A percentile compares a stretch with the other conserved stretches of the same genome.
Evolutionary conservation across 2,329 filamentous ascomycete species (phyloP).

Genomic region (Neopestalotiopsis clavispora): DNA sequence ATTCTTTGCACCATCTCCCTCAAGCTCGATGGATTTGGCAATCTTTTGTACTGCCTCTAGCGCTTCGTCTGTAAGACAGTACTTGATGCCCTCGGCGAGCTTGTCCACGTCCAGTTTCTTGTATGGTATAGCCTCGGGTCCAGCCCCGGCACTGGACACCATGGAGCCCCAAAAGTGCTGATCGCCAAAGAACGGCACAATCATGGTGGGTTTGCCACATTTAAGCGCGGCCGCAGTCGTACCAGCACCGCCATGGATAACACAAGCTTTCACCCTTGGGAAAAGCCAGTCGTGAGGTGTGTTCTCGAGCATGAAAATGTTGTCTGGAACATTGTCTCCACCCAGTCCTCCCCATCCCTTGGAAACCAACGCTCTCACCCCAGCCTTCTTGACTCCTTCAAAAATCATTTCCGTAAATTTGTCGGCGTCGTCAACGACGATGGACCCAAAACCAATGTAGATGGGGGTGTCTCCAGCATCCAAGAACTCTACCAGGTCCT

Average conservation of each 20-base stretch:
- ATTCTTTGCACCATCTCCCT: slow-evolving; percentile 73
- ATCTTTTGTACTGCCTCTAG: slow-evolving; percentile 61
- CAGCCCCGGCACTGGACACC: slow-evolving; percentile 67
- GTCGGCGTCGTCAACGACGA: slow-evolving; percentile 75
- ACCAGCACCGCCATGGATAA: slow-evolving; percentile 80
- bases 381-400: slow-evolving; percentile 66
- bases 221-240: slow-evolving; percentile 78
- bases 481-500: slow-evolving; percentile 60
- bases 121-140: slow-evolving; percentile 70
- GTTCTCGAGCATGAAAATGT: slow-evolving; percentile 75
- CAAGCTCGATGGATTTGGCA: slow-evolving; percentile 62
- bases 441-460: slow-evolving; percentile 79
- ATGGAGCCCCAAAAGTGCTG: slow-evolving; percentile 80
- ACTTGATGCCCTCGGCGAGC: slow-evolving; percentile 72
- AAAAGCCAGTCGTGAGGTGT: slow-evolving; percentile 81
- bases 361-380: slow-evolving; percentile 73
- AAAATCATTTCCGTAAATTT: slow-evolving; percentile 74
- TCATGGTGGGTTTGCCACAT: slow-evolving; percentile 73
- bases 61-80: slow-evolving; percentile 67
- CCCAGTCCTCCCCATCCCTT: slow-evolving; percentile 80
- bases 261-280: slow-evolving; percentile 66
- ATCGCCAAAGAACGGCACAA: slow-evolving; percentile 81
- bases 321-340: slow-evolving; percentile 61
- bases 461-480: slow-evolving; percentile 62
- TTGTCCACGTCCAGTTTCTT: slow-evolving; percentile 68